Evolutionary conservation across 345 rosid genomes (phyloP).

Genomic region (Hibiscus tridactylites): DNA sequence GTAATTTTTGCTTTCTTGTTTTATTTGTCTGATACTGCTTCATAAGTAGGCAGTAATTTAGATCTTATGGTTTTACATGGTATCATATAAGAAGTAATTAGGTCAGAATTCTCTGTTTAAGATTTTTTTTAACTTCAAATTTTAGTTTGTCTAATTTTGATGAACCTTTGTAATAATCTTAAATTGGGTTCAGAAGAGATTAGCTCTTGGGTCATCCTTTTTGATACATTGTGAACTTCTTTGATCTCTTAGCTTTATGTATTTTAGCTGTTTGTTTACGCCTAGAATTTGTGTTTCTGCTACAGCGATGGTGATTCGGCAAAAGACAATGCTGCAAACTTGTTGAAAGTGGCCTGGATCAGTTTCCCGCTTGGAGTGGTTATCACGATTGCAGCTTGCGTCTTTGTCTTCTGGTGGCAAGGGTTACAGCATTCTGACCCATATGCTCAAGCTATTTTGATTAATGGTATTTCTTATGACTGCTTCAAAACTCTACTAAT

Average conservation of each 20-base stretch:
- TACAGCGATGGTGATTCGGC: constrained; percentile 46
- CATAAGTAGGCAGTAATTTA: not conserved
- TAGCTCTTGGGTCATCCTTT: not conserved
- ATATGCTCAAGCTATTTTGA: constrained; percentile 69
- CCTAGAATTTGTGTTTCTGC: constrained; percentile 9
- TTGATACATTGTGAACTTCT: not conserved
- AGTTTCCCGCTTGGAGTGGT: constrained; percentile 61
- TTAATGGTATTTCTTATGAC: constrained; percentile 52
- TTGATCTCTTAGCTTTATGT: not conserved
- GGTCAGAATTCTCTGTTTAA: not conserved
- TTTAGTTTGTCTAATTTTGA: not conserved
- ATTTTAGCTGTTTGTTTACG: not conserved
- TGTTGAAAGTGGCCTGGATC: constrained; percentile 82
- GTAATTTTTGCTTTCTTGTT: not conserved
- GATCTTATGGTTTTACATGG: not conserved
- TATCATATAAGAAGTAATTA: not conserved
- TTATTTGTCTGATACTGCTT: not conserved
- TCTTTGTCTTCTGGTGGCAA: constrained; percentile 82
- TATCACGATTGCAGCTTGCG: constrained; percentile 41
- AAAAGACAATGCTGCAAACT: constrained; percentile 32
- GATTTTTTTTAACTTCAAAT: not conserved
- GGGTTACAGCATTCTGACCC: constrained; percentile 50
- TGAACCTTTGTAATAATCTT: not conserved
- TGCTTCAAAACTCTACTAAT: not conserved
- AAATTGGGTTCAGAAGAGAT: not conserved